Evolutionary conservation across 2,329 filamentous ascomycete species (phyloP).

Genomic region (Apiospora hydei): DNA sequence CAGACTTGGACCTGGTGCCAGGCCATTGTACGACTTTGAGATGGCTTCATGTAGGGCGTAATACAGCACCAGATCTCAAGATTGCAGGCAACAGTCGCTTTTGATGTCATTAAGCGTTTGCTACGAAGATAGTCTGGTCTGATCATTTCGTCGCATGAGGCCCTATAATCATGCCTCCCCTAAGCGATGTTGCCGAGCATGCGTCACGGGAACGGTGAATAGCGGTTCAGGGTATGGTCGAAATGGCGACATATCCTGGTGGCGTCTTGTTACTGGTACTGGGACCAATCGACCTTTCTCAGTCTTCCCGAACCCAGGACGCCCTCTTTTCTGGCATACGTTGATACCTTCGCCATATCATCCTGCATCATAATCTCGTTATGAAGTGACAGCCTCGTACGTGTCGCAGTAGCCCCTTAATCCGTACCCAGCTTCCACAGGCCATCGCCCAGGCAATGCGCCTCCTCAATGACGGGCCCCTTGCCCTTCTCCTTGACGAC

Average conservation of each 20-base stretch:
- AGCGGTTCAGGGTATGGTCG: too few species aligned
- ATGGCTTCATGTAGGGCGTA: background rate
- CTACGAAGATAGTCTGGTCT: background rate
- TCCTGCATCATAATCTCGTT: background rate
- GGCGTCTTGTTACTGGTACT: background rate
- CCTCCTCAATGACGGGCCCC: conserved; percentile 90
- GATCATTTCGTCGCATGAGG: background rate
- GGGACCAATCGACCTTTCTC: background rate
- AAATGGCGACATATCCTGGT: background rate
- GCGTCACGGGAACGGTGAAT: background rate
- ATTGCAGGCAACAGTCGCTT: background rate
- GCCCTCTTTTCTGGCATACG: background rate
- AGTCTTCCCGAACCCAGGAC: background rate
- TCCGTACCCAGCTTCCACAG: conserved; percentile 77
- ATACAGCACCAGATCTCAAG: background rate
- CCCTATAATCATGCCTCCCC: background rate
- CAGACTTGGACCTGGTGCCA: background rate
- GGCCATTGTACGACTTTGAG: background rate
- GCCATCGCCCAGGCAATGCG: conserved; percentile 93
- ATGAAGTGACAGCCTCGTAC: background rate
- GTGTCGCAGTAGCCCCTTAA: conserved; percentile 36
- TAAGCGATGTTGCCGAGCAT: background rate
- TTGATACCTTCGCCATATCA: background rate
- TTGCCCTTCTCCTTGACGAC: conserved; percentile 96
- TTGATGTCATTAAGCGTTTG: background rate